Conservation (phyloP, 768 basidiomycete species). For the Phylloporus sp. region DNA sequence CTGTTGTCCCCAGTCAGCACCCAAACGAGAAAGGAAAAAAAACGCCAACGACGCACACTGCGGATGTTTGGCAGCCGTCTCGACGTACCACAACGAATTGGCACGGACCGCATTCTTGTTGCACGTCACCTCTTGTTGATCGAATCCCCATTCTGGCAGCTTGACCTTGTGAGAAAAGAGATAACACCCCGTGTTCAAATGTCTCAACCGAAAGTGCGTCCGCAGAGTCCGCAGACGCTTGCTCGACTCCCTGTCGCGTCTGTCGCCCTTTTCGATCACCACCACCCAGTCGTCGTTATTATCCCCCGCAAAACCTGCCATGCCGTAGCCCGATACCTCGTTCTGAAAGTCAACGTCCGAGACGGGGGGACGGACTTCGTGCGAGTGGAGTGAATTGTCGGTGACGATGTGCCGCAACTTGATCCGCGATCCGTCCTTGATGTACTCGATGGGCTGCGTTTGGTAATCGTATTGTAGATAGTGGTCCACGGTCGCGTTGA, state of each 20-base stretch:
- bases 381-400: slow-evolving; percentile 86
- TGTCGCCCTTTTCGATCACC: slow-evolving; percentile 72
- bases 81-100: slow-evolving; percentile 93
- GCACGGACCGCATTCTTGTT: slow-evolving; percentile 91
- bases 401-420: slow-evolving; percentile 78
- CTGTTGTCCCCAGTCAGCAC: slow-evolving; percentile 36
- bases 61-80: slow-evolving; percentile 69
- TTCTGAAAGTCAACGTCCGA: slow-evolving; percentile 99
- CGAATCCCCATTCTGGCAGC: slow-evolving; percentile 94
- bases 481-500: slow-evolving; percentile 59
- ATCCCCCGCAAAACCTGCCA: slow-evolving; percentile 80
- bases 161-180: slow-evolving; percentile 98
- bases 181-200: slow-evolving; percentile 88
- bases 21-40: neutral
- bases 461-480: slow-evolving; percentile 46
- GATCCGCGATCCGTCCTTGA: slow-evolving; percentile 64
- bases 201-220: slow-evolving; percentile 78
- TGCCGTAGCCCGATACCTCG: slow-evolving; percentile 93
- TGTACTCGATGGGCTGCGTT: slow-evolving; percentile 50
- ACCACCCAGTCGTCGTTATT: slow-evolving; percentile 91
- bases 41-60: slow-evolving; percentile 46
- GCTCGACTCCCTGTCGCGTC: slow-evolving; percentile 57
- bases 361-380: slow-evolving; percentile 90
- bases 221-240: slow-evolving; percentile 75
- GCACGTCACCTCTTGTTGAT: slow-evolving; percentile 99